Percentiles rank a stretch among this genome's conserved stretches.
Conservation (phyloP, 1,284 basidiomycete species). For the Ustilago tritici region DNA sequence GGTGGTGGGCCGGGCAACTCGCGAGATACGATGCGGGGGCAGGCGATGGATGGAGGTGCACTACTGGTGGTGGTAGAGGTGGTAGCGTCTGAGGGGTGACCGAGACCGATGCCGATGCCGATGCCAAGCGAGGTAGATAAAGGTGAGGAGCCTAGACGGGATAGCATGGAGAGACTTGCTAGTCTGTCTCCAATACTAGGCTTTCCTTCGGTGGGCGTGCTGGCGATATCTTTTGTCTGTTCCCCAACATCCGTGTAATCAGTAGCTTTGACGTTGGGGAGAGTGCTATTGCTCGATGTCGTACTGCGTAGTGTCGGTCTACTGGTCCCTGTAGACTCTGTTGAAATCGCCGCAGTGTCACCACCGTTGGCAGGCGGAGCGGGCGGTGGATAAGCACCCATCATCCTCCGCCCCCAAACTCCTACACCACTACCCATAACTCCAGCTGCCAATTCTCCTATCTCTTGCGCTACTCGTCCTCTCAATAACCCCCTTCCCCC, state of each 20-base stretch:
- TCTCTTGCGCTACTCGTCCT: conserved; percentile 83
- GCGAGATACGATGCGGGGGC: conserved; percentile 19
- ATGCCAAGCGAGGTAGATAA: conserved; percentile 15
- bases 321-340: neutral
- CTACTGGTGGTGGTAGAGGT: neutral
- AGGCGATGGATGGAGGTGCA: neutral
- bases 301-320: neutral
- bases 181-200: conserved; percentile 67
- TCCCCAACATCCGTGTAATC: conserved; percentile 14
- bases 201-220: neutral
- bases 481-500: conserved; percentile 71
- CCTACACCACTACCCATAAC: conserved; percentile 80
- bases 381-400: conserved; percentile 26
- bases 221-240: conserved; percentile 10
- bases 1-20: conserved; percentile 38
- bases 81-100: conserved; percentile 7
- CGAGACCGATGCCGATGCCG: conserved; percentile 14
- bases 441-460: conserved; percentile 81
- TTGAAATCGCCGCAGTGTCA: neutral
- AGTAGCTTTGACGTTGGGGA: neutral
- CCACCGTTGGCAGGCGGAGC: neutral
- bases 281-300: neutral
- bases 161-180: conserved; percentile 76
- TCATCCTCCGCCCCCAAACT: conserved; percentile 71
- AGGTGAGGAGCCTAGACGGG: conserved; percentile 40